Evolutionary conservation across 108 stramenopile genomes (phyloP).

Genomic region (Poteriospumella lacustris): DNA sequence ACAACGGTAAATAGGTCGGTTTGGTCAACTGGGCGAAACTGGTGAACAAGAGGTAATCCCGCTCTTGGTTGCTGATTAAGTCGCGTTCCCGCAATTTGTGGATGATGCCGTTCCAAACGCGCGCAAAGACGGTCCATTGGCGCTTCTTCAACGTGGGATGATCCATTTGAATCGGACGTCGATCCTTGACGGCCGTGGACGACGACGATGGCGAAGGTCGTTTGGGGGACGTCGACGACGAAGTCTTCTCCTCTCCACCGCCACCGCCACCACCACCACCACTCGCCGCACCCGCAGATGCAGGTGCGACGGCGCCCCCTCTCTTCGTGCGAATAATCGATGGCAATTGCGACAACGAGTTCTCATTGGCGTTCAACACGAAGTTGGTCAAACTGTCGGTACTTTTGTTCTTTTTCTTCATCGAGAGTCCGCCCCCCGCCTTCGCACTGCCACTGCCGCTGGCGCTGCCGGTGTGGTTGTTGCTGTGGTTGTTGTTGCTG

Average conservation of each 20-base stretch:
- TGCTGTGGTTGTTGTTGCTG: conserved; percentile 34
- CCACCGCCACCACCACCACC: too few species aligned
- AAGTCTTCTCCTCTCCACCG: not conserved
- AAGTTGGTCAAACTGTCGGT: not conserved
- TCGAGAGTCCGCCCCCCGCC: too few species aligned
- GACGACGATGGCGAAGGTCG: not conserved
- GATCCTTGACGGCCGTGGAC: not conserved
- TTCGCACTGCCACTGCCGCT: not conserved
- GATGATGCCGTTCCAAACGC: conserved; percentile 94
- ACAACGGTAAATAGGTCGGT: conserved; percentile 91
- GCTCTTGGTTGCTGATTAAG: conserved; percentile 81
- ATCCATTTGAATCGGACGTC: too few species aligned
- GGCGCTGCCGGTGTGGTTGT: not conserved
- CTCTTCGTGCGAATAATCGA: too few species aligned
- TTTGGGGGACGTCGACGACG: not conserved
- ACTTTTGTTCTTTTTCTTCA: not conserved
- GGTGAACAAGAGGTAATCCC: conserved; percentile 84
- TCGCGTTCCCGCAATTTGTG: conserved; percentile 65
- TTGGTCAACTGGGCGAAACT: conserved; percentile 85
- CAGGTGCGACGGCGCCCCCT: too few species aligned
- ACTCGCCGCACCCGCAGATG: too few species aligned
- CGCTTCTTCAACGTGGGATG: conserved; percentile 85
- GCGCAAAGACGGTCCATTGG: conserved; percentile 93
- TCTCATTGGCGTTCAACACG: not conserved
- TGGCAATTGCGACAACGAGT: too few species aligned